Conservation (phyloP, 169 alveolate species). For the Plasmodium cynomolgi region DNA sequence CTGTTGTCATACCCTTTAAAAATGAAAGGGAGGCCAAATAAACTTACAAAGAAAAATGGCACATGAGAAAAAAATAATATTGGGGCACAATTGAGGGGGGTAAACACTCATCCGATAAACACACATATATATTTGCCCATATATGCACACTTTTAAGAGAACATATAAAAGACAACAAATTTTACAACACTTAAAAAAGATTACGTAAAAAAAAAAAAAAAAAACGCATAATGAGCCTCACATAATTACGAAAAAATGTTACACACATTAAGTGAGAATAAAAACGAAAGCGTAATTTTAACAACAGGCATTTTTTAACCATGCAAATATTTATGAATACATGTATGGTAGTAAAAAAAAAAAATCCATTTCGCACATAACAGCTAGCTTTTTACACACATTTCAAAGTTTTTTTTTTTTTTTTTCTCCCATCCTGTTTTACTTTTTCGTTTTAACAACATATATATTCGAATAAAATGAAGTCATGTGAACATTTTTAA, state of each 20-base stretch:
- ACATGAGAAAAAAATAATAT: slow-evolving; percentile 1
- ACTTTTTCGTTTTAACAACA: background rate
- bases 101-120: background rate
- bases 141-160: background rate
- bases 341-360: background rate
- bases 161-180: slow-evolving; percentile 18
- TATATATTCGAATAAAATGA: background rate
- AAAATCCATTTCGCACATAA: slow-evolving; percentile 4
- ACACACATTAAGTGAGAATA: background rate
- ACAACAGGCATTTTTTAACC: background rate
- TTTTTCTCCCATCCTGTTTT: slow-evolving; percentile 1
- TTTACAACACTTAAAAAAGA: slow-evolving; percentile 34
- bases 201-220: background rate
- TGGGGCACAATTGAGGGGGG: background rate
- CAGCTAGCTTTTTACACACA: slow-evolving; percentile 44
- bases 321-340: slow-evolving; percentile 1
- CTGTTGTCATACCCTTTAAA: slow-evolving; percentile 5
- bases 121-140: background rate
- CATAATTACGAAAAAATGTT: background rate
- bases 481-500: background rate
- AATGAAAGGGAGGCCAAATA: slow-evolving; percentile 1
- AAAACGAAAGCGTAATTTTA: background rate
- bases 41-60: background rate
- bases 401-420: background rate
- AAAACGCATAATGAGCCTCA: background rate